phyloP scores from a whole-genome alignment of 176 grass and related monocot species.

The Hyparrhenia diplandra region DNA sequence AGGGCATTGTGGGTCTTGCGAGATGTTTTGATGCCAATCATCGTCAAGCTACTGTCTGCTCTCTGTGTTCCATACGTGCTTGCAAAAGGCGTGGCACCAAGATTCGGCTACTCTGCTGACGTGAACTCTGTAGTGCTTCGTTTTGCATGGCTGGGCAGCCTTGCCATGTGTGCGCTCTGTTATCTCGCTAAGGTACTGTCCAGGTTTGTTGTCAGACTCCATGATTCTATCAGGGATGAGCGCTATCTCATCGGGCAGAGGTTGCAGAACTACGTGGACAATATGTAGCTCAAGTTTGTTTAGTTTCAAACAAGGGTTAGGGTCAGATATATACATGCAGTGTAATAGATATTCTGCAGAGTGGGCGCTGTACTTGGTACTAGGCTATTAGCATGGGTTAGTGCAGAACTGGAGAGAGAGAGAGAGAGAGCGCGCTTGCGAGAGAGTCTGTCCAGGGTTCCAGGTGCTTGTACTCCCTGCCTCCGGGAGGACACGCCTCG shows the following conservation, averaged over 20 bases:
- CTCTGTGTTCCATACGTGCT: slow-evolving; percentile 48
- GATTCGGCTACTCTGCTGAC: slow-evolving; percentile 31
- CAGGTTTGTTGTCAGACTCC: slow-evolving; percentile 26
- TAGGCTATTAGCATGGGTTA: too few relatives aligned
- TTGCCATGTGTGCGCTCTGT: slow-evolving; percentile 17
- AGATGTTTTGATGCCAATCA: slow-evolving; percentile 41
- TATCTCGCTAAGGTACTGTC: slow-evolving; percentile 15
- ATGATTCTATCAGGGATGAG: slow-evolving; percentile 51
- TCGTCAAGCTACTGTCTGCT: slow-evolving; percentile 33
- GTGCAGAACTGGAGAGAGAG: too few relatives aligned
- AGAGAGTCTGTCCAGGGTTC: too few relatives aligned
- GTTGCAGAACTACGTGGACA: slow-evolving; percentile 37
- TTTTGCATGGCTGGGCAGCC: slow-evolving; percentile 52
- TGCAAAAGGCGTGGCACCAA: slow-evolving; percentile 38
- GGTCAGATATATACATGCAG: background rate
- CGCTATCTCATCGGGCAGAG: slow-evolving; percentile 43
- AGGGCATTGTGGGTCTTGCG: slow-evolving; percentile 41
- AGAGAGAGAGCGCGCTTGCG: too few relatives aligned
- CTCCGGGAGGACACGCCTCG: too few relatives aligned
- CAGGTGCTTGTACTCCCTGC: too few relatives aligned
- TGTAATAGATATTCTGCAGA: background rate
- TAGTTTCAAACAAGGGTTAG: slow-evolving; percentile 2
- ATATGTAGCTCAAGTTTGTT: slow-evolving; percentile 5
- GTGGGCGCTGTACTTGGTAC: too few relatives aligned
- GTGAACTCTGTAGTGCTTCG: slow-evolving; percentile 43